Percentiles rank a stretch among this genome's conserved stretches.
Evolutionary conservation across 768 basidiomycete species (phyloP).

Genomic region (Coprinellus aureogranulatus): DNA sequence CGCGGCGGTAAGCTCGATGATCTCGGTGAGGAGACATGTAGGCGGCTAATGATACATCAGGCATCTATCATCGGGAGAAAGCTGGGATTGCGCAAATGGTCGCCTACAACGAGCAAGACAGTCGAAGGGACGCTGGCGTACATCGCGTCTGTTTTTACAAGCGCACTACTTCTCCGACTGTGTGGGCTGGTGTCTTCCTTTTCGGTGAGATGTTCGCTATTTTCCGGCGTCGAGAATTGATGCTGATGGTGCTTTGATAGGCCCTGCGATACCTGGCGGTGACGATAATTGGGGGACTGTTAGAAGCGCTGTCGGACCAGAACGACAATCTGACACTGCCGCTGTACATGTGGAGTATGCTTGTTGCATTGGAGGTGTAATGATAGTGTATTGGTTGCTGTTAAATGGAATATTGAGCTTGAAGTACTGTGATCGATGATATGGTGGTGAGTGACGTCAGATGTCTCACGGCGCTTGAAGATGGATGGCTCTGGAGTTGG

Average conservation of each 20-base stretch:
- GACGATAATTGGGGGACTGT: slow-evolving; percentile 59
- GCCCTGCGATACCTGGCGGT: slow-evolving; percentile 63
- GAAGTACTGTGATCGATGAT: background rate
- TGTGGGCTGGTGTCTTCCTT: slow-evolving; percentile 70
- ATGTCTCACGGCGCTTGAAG: slow-evolving; percentile 22
- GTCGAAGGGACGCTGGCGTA: slow-evolving; percentile 90
- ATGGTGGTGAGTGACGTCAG: slow-evolving; percentile 26
- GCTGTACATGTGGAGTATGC: slow-evolving; percentile 91
- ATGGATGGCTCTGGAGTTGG: background rate
- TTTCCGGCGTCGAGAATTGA: background rate
- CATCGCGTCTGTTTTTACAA: slow-evolving; percentile 62
- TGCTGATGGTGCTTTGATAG: slow-evolving; percentile 36
- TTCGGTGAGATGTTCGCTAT: slow-evolving; percentile 53
- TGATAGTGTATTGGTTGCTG: too few species aligned
- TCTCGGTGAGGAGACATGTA: background rate
- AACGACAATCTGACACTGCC: slow-evolving; percentile 97
- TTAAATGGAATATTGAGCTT: too few species aligned
- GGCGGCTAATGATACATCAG: slow-evolving; percentile 33
- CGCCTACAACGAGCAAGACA: slow-evolving; percentile 79
- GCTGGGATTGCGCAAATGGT: slow-evolving; percentile 81
- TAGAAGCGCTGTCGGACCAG: slow-evolving; percentile 92
- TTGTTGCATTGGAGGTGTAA: slow-evolving; percentile 53
- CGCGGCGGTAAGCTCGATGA: slow-evolving; percentile 61
- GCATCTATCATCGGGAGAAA: slow-evolving; percentile 92
- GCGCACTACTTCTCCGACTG: slow-evolving; percentile 69